Conservation (phyloP, 148 eudicot species). For the Dysphania ambrosioides region DNA sequence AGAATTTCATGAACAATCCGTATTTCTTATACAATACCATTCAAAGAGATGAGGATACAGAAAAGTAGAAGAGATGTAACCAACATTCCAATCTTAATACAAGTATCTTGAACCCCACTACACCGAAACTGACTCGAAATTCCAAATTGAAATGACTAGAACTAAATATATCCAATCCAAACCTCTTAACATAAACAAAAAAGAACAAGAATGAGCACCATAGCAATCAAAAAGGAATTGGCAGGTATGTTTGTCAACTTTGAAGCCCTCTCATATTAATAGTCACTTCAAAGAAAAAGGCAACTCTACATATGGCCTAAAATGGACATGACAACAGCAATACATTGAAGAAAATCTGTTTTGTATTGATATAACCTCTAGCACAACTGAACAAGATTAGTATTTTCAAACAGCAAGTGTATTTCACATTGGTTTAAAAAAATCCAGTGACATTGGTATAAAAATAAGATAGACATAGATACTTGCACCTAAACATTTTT, state of each 20-base stretch:
- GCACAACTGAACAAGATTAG: neutral
- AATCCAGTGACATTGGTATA: neutral
- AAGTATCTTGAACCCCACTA: too few relatives aligned
- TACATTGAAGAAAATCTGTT: neutral
- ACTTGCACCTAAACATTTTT: neutral
- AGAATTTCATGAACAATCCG: too few relatives aligned
- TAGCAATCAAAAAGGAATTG: neutral
- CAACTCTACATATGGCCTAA: neutral
- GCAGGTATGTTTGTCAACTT: neutral
- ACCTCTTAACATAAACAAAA: too few relatives aligned
- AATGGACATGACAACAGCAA: slow-evolving; percentile 1
- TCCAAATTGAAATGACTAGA: too few relatives aligned
- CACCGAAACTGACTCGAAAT: too few relatives aligned
- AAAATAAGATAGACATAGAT: neutral
- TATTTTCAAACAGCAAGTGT: neutral
- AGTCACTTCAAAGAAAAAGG: neutral
- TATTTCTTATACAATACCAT: too few relatives aligned
- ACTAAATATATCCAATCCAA: too few relatives aligned
- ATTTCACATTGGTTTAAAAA: too few relatives aligned
- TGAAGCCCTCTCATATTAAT: neutral
- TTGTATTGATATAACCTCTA: neutral
- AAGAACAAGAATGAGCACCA: too few relatives aligned
- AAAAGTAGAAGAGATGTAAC: too few relatives aligned
- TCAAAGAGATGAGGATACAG: too few relatives aligned
- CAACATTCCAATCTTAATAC: too few relatives aligned